Conservation (phyloP, 768 basidiomycete genomes). For the Tylopilus plumbeoviolaceoides region DNA sequence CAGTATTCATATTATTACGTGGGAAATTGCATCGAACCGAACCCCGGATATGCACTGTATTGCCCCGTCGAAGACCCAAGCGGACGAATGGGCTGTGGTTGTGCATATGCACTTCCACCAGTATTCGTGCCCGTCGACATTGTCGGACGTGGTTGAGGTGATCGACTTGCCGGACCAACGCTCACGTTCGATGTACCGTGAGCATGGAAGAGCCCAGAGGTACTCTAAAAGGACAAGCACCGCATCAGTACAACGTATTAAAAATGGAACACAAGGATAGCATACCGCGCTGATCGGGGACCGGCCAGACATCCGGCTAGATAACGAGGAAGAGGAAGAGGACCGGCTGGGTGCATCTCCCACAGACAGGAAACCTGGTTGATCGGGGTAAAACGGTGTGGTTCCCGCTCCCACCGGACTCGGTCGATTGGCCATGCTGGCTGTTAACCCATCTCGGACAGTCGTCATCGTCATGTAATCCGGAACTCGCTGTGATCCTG, state of each 20-base stretch:
- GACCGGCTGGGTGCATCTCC: conserved; percentile 29
- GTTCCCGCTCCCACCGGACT: conserved; percentile 9
- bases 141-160: conserved; percentile 19
- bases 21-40: conserved; percentile 24
- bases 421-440: conserved; percentile 19
- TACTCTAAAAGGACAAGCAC: conserved; percentile 19
- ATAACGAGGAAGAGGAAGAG: conserved; percentile 31
- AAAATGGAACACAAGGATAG: neutral
- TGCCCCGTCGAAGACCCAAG: conserved; percentile 8
- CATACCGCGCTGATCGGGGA: conserved; percentile 29
- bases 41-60: conserved; percentile 21
- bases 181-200: conserved; percentile 9
- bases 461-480: conserved; percentile 33
- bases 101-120: conserved; percentile 15
- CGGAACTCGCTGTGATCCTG: conserved; percentile 24
- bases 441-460: conserved; percentile 26
- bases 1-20: conserved; percentile 1
- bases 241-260: neutral
- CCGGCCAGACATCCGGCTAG: conserved; percentile 30
- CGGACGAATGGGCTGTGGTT: conserved; percentile 24
- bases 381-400: conserved; percentile 22
- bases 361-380: conserved; percentile 18
- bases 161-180: conserved; percentile 11
- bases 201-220: conserved; percentile 21
- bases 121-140: conserved; percentile 5